A percentile compares a stretch with the other conserved stretches of the same genome.
Conservation (phyloP, 2,329 filamentous ascomycete genomes). For the Colletotrichum scovillei region DNA sequence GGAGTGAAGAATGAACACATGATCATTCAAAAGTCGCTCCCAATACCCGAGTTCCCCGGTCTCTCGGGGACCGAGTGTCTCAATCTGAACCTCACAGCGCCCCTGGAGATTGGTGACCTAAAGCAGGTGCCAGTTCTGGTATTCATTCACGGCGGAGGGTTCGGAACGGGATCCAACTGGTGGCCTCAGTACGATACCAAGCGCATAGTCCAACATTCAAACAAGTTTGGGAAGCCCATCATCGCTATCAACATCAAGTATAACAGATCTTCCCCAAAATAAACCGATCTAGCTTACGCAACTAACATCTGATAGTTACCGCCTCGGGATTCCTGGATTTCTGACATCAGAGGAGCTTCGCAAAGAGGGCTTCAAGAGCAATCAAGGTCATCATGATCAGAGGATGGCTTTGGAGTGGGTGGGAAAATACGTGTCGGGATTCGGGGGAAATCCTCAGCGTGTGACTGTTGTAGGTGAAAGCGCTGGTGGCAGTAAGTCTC, state of each 20-base stretch:
- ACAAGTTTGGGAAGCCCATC: slow-evolving; percentile 55
- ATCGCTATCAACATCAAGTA: slow-evolving; percentile 59
- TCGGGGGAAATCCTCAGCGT: slow-evolving; percentile 47
- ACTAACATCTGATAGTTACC: slow-evolving; percentile 53
- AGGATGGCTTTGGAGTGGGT: slow-evolving; percentile 48
- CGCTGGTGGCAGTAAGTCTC: slow-evolving; percentile 55
- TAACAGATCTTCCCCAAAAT: slow-evolving; percentile 3
- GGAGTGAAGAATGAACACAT: slow-evolving; percentile 58
- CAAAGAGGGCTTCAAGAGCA: slow-evolving; percentile 54
- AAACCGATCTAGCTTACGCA: not conserved
- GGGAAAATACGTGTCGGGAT: slow-evolving; percentile 45
- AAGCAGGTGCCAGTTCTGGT: slow-evolving; percentile 60
- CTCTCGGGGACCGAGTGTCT: slow-evolving; percentile 61
- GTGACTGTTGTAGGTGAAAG: slow-evolving; percentile 57
- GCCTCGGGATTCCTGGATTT: slow-evolving; percentile 55
- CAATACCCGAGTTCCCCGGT: slow-evolving; percentile 46
- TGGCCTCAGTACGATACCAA: slow-evolving; percentile 63
- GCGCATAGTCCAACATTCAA: slow-evolving; percentile 56
- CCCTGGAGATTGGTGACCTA: slow-evolving; percentile 38
- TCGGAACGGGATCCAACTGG: slow-evolving; percentile 59
- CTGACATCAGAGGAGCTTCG: slow-evolving; percentile 60
- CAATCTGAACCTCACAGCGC: slow-evolving; percentile 63
- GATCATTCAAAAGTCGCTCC: slow-evolving; percentile 60
- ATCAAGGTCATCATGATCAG: slow-evolving; percentile 56
- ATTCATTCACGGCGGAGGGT: slow-evolving; percentile 65